These are phyloP conservation scores for Penicillium sp. DNA, from an alignment of 2,329 filamentous ascomycete genomes.

Conservation along the genomic window DNA sequence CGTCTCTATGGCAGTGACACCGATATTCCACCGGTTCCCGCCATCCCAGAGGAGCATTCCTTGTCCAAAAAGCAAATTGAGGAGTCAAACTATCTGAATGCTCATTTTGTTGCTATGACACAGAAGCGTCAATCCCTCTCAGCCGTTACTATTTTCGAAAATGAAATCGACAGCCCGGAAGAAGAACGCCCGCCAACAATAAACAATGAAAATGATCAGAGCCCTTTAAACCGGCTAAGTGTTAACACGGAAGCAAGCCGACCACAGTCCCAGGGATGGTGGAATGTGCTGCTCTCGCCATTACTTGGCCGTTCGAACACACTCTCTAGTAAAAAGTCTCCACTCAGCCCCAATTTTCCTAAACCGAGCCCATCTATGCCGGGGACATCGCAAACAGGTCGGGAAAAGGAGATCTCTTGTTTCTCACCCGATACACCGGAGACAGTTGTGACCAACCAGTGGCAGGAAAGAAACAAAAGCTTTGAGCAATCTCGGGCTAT, in stretches of 20 bases:
- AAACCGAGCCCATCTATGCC: background rate
- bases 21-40: conserved; percentile 42
- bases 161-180: conserved; percentile 22
- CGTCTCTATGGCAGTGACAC: conserved; percentile 23
- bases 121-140: conserved; percentile 35
- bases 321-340: conserved; percentile 25
- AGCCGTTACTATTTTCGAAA: conserved; percentile 39
- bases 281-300: conserved; percentile 49
- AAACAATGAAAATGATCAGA: conserved; percentile 24
- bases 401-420: conserved; percentile 19
- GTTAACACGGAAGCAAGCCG: conserved; percentile 38
- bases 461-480: conserved; percentile 5
- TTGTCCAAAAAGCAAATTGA: conserved; percentile 12
- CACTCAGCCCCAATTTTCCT: conserved; percentile 25
- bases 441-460: conserved; percentile 14
- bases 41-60: conserved; percentile 37
- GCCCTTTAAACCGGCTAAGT: conserved; percentile 31
- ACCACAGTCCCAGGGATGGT: conserved; percentile 51
- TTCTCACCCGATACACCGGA: conserved; percentile 34
- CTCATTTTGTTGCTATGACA: conserved; percentile 18
- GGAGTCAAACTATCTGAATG: conserved; percentile 11
- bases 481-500: conserved; percentile 17
- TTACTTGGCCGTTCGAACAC: conserved; percentile 27
- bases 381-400: background rate
- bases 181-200: background rate